These are phyloP conservation scores for Syzygium oleosum DNA, from an alignment of 345 rosid genomes.

Conservation along the genomic window DNA sequence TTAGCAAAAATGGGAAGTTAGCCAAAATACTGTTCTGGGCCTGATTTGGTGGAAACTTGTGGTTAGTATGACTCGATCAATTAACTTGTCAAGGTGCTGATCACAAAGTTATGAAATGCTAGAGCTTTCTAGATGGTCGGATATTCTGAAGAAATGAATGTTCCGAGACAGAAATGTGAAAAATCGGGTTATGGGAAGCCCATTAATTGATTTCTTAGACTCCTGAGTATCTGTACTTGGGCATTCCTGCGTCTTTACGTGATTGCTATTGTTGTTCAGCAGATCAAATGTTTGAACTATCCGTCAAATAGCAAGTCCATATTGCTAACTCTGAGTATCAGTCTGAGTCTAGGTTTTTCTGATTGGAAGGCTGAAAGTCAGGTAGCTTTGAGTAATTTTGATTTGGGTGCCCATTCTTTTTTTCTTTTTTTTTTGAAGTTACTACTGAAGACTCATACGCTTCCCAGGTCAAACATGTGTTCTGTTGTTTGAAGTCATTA, in stretches of 20 bases:
- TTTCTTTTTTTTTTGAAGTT: background rate
- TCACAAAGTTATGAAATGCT: background rate
- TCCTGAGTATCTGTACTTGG: background rate
- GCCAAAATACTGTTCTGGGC: background rate
- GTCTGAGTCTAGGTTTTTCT: background rate
- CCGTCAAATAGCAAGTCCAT: background rate
- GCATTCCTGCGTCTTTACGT: background rate
- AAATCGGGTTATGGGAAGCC: background rate
- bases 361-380: background rate
- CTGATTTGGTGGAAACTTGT: background rate
- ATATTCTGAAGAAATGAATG: background rate
- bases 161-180: background rate
- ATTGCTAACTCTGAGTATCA: background rate
- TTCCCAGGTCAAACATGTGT: background rate
- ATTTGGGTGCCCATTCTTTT: background rate
- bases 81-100: background rate
- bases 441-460: background rate
- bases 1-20: background rate
- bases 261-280: background rate
- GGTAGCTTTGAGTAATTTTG: background rate
- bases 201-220: background rate
- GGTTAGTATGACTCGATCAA: background rate
- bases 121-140: background rate
- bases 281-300: background rate
- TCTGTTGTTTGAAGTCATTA: background rate